A percentile compares a stretch with the other conserved stretches of the same genome.
phyloP scores from a whole-genome alignment of 1,284 basidiomycete genomes.

The Sanguinoderma infundibulare region DNA sequence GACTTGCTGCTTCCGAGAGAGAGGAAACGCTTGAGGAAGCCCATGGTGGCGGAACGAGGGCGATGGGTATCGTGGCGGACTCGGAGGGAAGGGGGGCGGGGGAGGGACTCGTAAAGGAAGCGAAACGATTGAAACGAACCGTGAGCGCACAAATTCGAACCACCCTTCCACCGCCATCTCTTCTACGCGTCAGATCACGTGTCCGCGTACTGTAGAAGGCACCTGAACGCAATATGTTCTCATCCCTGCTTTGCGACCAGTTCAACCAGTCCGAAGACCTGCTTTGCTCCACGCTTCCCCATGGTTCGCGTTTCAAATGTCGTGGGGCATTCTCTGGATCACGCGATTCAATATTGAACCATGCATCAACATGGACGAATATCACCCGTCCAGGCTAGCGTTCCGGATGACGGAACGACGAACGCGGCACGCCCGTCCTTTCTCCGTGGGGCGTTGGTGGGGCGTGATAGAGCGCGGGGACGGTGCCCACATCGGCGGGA shows the following conservation, averaged over 20 bases:
- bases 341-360: too few species aligned
- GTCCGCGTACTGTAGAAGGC: not conserved
- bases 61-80: conserved; percentile 1
- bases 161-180: not conserved
- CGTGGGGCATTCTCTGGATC: too few species aligned
- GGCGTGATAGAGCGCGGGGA: not conserved
- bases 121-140: conserved; percentile 1
- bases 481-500: not conserved
- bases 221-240: not conserved
- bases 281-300: too few species aligned
- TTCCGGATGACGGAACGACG: not conserved
- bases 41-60: conserved; percentile 47
- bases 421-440: not conserved
- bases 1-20: conserved; percentile 70
- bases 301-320: too few species aligned
- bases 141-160: conserved; percentile 8
- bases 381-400: not conserved
- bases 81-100: not conserved
- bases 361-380: too few species aligned
- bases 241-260: too few species aligned
- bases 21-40: conserved; percentile 71
- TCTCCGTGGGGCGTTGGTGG: not conserved
- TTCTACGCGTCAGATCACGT: conserved; percentile 4
- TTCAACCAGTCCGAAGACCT: too few species aligned
- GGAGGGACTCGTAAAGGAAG: not conserved